Evolutionary conservation across 805 yeast species (phyloP), one percentile per base, ranked within the genome.

Genomic region (Metschnikowia amazonensis): DNA sequence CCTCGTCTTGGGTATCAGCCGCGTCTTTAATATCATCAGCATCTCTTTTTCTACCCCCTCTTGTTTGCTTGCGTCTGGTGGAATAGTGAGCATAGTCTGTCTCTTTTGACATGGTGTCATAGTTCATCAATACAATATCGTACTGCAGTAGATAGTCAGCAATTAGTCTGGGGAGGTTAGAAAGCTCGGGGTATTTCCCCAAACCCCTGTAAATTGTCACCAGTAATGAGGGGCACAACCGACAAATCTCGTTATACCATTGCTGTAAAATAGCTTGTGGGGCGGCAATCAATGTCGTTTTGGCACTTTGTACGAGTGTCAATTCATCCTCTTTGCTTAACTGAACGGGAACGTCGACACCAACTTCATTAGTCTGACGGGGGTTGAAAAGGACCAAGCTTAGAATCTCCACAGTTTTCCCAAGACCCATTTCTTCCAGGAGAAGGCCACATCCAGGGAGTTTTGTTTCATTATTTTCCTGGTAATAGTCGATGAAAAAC

Each of bases 351-450:
- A 63, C 47, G n/a, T 59, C 56, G 31, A 58, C 60, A 31, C 67
- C 68, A 23, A 67, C 59, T 27, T 71, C 68, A 11, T 17, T 46
- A 3, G 46, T 17, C 0, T 75, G 72, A 13, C 97, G 65, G 27
- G 70, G 81, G 60, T 94, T 84, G 41, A 82, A 58, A 1, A 81
- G 59, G 0, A 85, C 65, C 32, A 92, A 66, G 0, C 95, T 72
- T 2, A 87, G 70, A 11, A 89, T 71, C 60, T 94, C 99, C 3
- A 94, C 81, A 0, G 99, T 92, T 59, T 94, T 94, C 0, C 99
- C 99, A 6, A 94, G 73, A 0, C 99, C 99, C 99, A 94, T 94
- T 63, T 94, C 99, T 58, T 92, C 99, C 1, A 94, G 85, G 28
- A 94, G 63, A 6, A 94, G 66, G 0, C 95, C 97, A 42, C 75